Evolutionary conservation across 495 filamentous ascomycete species (phyloP).

Genomic region (Venustampulla echinocandica): DNA sequence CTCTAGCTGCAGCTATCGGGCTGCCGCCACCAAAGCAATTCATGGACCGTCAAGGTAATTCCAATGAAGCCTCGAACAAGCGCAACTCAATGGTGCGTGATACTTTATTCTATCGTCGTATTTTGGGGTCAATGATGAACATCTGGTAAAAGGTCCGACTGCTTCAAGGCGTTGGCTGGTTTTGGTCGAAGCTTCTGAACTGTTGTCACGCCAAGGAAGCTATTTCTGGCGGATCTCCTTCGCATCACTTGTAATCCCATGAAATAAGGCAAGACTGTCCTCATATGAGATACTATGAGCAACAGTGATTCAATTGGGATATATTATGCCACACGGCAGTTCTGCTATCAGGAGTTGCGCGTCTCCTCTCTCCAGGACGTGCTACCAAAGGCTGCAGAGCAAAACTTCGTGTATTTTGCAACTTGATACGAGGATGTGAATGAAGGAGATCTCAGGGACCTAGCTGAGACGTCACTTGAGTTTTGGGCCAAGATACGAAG

Average conservation of each 20-base stretch:
- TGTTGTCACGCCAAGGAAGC: conserved; percentile 23
- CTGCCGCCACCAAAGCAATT: too few species aligned
- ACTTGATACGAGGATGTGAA: conserved; percentile 3
- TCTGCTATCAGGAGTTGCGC: conserved; percentile 33
- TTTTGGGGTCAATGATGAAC: conserved; percentile 52
- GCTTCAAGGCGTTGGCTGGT: conserved; percentile 33
- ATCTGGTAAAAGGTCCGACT: conserved; percentile 58
- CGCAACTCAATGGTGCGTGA: too few species aligned
- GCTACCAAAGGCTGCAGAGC: conserved; percentile 40
- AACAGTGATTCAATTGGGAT: conserved; percentile 25
- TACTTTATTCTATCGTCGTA: too few species aligned
- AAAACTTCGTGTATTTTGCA: conserved; percentile 19
- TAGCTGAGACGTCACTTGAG: conserved; percentile 9
- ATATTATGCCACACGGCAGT: conserved; percentile 22
- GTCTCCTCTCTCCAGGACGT: conserved; percentile 26
- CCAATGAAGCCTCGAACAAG: too few species aligned
- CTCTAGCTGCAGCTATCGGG: too few species aligned
- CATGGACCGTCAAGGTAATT: too few species aligned
- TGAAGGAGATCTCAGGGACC: neutral
- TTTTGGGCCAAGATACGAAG: conserved; percentile 21
- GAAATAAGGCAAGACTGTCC: conserved; percentile 20
- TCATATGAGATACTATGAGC: conserved; percentile 20
- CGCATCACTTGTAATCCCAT: conserved; percentile 9
- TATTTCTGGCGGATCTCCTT: conserved; percentile 1
- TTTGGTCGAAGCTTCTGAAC: conserved; percentile 19